These are phyloP conservation scores for Neurospora sp. DNA, from an alignment of 495 filamentous ascomycete genomes.

Conservation along the genomic window DNA sequence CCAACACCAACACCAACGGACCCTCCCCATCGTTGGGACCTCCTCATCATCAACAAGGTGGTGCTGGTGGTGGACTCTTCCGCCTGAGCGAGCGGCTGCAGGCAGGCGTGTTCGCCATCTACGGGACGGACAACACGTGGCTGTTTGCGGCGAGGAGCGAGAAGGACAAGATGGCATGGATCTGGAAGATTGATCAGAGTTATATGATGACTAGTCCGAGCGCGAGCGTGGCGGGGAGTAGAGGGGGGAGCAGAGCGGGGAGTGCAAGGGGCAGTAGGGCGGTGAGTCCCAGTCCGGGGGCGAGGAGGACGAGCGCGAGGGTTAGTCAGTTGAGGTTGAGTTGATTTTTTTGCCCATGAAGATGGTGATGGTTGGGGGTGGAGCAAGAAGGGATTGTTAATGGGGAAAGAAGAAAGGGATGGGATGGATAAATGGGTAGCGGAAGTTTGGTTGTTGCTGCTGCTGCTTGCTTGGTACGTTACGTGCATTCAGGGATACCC, in stretches of 20 bases:
- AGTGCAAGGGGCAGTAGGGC: slow-evolving; percentile 7
- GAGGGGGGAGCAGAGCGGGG: background rate
- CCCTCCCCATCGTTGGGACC: slow-evolving; percentile 15
- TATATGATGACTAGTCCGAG: slow-evolving; percentile 23
- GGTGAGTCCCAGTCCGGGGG: slow-evolving; percentile 4
- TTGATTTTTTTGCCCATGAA: background rate
- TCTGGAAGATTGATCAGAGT: slow-evolving; percentile 62
- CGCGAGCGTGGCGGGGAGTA: slow-evolving; percentile 13
- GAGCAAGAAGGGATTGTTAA: background rate
- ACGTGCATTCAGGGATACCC: background rate
- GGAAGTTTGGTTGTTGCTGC: background rate
- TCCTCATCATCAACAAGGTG: slow-evolving; percentile 20
- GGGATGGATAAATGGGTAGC: background rate
- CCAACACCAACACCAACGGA: slow-evolving; percentile 18
- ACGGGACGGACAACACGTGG: slow-evolving; percentile 87
- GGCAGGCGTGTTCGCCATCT: slow-evolving; percentile 81
- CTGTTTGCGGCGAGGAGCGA: slow-evolving; percentile 83
- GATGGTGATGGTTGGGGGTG: background rate
- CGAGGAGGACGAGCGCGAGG: background rate
- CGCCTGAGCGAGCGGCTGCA: slow-evolving; percentile 43
- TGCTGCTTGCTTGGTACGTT: background rate
- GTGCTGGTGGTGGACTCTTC: slow-evolving; percentile 21
- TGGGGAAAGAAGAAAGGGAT: background rate
- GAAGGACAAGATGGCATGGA: slow-evolving; percentile 89
- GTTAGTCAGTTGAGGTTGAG: background rate